These are phyloP conservation scores for Penicillium canescens DNA, from an alignment of 495 filamentous ascomycete genomes.

Conservation along the genomic window DNA sequence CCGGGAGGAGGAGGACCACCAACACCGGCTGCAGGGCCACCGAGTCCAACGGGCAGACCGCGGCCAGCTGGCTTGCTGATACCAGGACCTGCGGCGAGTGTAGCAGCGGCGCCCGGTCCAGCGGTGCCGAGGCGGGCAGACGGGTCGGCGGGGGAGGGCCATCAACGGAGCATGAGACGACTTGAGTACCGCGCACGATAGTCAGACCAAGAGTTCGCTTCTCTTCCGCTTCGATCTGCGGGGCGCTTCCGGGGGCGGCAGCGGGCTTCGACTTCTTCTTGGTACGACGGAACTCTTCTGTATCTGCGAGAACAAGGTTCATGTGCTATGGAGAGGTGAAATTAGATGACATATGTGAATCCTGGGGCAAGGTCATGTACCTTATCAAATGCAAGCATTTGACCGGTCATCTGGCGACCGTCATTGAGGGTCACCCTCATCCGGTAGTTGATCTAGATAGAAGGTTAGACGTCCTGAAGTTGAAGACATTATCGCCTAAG, in stretches of 20 bases:
- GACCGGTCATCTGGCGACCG: slow-evolving; percentile 93
- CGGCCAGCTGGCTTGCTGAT: slow-evolving; percentile 90
- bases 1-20: slow-evolving; percentile 73
- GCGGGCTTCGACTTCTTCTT: slow-evolving; percentile 84
- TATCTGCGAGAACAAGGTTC: slow-evolving; percentile 98
- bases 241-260: slow-evolving; percentile 55
- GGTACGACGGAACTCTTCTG: slow-evolving; percentile 96
- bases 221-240: slow-evolving; percentile 85
- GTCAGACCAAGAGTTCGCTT: slow-evolving; percentile 94
- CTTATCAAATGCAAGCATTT: slow-evolving; percentile 98
- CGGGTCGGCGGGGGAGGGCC: slow-evolving; percentile 94
- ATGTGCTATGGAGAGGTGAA: slow-evolving; percentile 67
- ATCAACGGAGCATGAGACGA: slow-evolving; percentile 92
- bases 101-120: slow-evolving; percentile 62
- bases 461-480: slow-evolving; percentile 25
- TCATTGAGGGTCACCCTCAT: slow-evolving; percentile 97
- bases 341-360: slow-evolving; percentile 20
- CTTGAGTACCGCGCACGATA: slow-evolving; percentile 90
- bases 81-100: slow-evolving; percentile 81
- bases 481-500: not conserved
- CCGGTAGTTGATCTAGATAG: slow-evolving; percentile 89
- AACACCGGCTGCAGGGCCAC: slow-evolving; percentile 87
- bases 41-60: slow-evolving; percentile 82
- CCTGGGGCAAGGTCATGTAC: slow-evolving; percentile 43
- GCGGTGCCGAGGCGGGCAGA: slow-evolving; percentile 82